phyloP scores from a whole-genome alignment of 1,284 basidiomycete genomes.

The Stereum hirsutum region DNA sequence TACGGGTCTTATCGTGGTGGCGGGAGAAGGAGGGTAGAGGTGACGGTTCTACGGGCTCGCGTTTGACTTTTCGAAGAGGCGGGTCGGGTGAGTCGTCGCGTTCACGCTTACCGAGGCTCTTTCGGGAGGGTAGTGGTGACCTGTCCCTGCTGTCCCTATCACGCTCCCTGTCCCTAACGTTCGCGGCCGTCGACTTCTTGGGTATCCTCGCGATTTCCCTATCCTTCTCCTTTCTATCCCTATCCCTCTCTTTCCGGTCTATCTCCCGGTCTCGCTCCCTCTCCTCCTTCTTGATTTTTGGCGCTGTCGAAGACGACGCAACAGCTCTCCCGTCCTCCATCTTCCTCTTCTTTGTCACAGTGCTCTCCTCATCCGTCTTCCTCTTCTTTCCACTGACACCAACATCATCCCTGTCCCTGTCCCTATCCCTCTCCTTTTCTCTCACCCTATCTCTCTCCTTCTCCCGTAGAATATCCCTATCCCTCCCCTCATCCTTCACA shows the following conservation, averaged over 20 bases:
- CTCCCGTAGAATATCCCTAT: conserved; percentile 9
- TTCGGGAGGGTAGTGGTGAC: too few species aligned
- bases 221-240: too few species aligned
- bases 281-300: conserved; percentile 1
- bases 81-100: conserved; percentile 3
- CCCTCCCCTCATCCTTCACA: background rate
- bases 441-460: conserved; percentile 10
- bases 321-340: background rate
- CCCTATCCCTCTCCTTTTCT: conserved; percentile 10
- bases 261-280: conserved; percentile 1
- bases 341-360: too few species aligned
- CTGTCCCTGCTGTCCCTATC: too few species aligned
- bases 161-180: too few species aligned
- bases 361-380: too few species aligned
- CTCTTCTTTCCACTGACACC: too few species aligned
- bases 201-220: too few species aligned
- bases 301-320: background rate
- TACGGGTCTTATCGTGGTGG: background rate
- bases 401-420: too few species aligned
- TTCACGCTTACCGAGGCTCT: too few species aligned
- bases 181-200: too few species aligned
- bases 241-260: too few species aligned
- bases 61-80: conserved; percentile 1
- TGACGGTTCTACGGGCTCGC: background rate
- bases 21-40: background rate